Percentiles rank a stretch among this genome's conserved stretches.
Evolutionary conservation across 257 asterid genomes (phyloP).

Genomic region (Petunia secreta): DNA sequence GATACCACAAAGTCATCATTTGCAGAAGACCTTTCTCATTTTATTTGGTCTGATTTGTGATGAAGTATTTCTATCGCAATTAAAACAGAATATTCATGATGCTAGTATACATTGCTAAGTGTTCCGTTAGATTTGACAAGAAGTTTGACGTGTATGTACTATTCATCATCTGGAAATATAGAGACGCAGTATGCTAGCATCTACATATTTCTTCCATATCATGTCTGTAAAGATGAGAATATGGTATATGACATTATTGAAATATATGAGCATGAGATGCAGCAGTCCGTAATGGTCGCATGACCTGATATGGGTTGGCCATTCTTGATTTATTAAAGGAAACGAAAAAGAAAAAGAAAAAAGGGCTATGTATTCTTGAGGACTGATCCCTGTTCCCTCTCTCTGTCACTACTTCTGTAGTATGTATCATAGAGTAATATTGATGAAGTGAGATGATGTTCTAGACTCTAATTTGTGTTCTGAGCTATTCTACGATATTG

Average conservation of each 20-base stretch:
- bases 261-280: not conserved
- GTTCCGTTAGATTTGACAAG: no score
- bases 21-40: not conserved
- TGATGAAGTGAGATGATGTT: not conserved
- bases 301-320: not conserved
- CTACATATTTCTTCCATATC: not conserved
- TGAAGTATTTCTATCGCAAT: not conserved
- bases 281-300: not conserved
- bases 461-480: not conserved
- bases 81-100: no score
- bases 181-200: not conserved
- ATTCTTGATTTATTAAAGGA: not conserved
- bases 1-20: not conserved
- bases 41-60: not conserved
- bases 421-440: conserved; percentile 2
- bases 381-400: not conserved
- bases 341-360: no score
- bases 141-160: not conserved
- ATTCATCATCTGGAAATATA: not conserved
- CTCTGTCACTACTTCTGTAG: not conserved
- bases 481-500: not conserved
- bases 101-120: no score
- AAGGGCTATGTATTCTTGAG: no score
- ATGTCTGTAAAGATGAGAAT: not conserved
- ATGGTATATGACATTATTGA: not conserved